A percentile compares a stretch with the other conserved stretches of the same genome.
phyloP scores from a whole-genome alignment of 441 rosid species.

The Isatis lusitanica region DNA sequence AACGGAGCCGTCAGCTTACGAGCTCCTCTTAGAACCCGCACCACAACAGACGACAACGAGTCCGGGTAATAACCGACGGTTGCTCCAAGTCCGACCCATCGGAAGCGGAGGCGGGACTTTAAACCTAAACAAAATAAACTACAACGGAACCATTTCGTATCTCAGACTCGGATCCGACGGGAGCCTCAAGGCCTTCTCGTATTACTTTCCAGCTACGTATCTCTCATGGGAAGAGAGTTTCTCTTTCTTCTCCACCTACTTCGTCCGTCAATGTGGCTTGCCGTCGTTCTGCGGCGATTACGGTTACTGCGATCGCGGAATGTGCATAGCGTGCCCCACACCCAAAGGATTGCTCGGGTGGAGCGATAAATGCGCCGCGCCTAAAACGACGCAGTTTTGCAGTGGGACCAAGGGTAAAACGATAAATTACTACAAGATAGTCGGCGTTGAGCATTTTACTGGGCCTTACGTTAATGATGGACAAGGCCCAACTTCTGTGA shows the following conservation, averaged over 20 bases:
- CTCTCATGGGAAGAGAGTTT: constrained; percentile 45
- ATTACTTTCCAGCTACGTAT: constrained; percentile 22
- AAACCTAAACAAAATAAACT: constrained; percentile 36
- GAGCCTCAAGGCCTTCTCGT: constrained; percentile 41
- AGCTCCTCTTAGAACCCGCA: constrained; percentile 35
- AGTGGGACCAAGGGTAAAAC: constrained; percentile 9
- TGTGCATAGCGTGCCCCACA: constrained; percentile 46
- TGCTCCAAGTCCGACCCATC: constrained; percentile 34
- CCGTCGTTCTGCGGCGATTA: constrained; percentile 44
- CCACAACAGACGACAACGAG: not conserved
- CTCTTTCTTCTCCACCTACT: constrained; percentile 40
- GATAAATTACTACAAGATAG: constrained; percentile 35
- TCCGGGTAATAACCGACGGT: constrained; percentile 33
- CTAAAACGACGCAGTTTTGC: constrained; percentile 25
- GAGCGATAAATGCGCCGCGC: constrained; percentile 39
- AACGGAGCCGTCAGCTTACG: constrained; percentile 39
- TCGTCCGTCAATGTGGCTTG: constrained; percentile 41
- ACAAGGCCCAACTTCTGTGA: constrained; percentile 36
- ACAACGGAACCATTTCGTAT: constrained; percentile 43
- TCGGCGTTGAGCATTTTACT: constrained; percentile 47
- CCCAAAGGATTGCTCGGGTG: constrained; percentile 43
- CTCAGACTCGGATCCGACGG: constrained; percentile 43
- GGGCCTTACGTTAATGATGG: constrained; percentile 37
- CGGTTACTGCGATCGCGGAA: constrained; percentile 42
- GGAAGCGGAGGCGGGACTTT: constrained; percentile 18